Evolutionary conservation across 306 rosid genomes (phyloP).

Genomic region (Trichosanthes cucumerina): DNA sequence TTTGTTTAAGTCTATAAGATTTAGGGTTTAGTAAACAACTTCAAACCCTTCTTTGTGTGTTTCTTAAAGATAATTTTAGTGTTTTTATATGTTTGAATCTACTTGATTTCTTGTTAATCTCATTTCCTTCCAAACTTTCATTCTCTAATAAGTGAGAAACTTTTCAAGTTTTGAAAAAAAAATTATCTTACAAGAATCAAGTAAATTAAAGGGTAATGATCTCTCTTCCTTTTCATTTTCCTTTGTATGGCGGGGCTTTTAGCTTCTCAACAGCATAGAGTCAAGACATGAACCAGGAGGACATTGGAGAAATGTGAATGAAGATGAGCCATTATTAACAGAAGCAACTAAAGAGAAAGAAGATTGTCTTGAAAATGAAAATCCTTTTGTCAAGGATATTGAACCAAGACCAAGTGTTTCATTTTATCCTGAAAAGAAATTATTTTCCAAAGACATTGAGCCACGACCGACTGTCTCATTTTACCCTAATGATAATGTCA

Average conservation of each 20-base stretch:
- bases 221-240: neutral
- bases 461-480: no score
- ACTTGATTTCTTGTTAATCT: neutral
- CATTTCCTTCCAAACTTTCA: no score
- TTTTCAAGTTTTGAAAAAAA: no score
- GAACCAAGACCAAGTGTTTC: neutral
- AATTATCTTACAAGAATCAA: neutral
- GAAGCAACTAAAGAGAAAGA: neutral
- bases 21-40: no score
- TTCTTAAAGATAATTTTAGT: neutral
- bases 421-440: neutral
- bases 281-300: neutral
- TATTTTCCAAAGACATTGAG: neutral
- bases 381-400: neutral
- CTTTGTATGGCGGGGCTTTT: neutral
- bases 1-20: no score
- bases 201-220: no score
- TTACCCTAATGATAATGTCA: no score
- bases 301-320: neutral
- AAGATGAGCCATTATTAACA: neutral
- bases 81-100: neutral
- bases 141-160: no score
- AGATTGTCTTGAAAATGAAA: neutral
- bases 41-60: neutral
- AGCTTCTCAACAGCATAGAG: neutral